Evolutionary conservation across 1,284 basidiomycete species (phyloP), one percentile per base, ranked within the genome.

Genomic region (Cryptococcus hybrid): DNA sequence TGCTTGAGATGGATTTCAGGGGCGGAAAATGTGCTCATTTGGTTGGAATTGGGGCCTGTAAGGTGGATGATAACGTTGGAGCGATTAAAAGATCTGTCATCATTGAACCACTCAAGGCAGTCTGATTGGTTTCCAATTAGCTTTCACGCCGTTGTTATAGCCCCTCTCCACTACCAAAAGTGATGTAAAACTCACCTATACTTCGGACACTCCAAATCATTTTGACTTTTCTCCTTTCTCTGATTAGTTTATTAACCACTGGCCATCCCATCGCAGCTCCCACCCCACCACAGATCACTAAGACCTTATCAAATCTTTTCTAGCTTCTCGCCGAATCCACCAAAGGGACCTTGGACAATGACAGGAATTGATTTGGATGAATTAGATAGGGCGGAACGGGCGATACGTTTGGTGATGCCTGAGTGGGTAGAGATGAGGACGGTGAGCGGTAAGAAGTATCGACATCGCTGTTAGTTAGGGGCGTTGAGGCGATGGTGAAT

Each of bases 151-250:
- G 24, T 24, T 24, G 24, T 24, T 24, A 24, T 24, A 24, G 24
- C 24, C 24, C 24, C 24, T 24, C 24, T 24, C 24, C 24, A 24
- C 24, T 24, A 24, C 24, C 24, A 24, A 24, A 36, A 48, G 35
- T 47, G 24, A 34, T 24, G n/a, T 5, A 5, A 30, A 24, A 24
- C 24, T 24, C 24, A 56, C 54, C 54, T 7, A 49, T 7, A 30
- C 36, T n/a, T 12, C 48, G 43, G 38, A 50, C 48, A 36, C 37
- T 37, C 54, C 54, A 56, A 11, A 56, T 42, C 54, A 56, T 56
- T 8, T 46, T 30, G 30, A 50, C 47, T 15, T 35, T 15, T n/a
- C 42, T 45, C 30, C 24, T 24, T 24, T 36, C 34, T n/a, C 15
- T 11, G 5, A n/a, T 36, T 13, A 56, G 24, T 11, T 51, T n/a